Percentiles rank a stretch among this genome's conserved stretches.
Conservation (phyloP, 2,329 filamentous ascomycete genomes). For the Orbilia brochopaga region DNA sequence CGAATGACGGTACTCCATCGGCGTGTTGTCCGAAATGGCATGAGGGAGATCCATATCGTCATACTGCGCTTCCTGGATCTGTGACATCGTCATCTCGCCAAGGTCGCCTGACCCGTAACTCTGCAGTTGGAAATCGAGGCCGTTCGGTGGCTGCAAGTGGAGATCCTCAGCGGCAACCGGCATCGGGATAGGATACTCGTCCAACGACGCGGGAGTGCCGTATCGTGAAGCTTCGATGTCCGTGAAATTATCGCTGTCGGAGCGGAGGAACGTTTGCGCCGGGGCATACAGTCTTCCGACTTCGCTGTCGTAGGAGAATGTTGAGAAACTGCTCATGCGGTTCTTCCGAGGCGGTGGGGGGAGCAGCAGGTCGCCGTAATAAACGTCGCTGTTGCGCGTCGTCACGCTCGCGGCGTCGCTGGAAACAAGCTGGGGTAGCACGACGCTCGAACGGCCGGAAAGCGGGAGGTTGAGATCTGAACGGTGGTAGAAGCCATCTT, state of each 20-base stretch:
- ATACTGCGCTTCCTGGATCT: constrained; percentile 25
- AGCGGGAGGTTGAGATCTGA: constrained; percentile 40
- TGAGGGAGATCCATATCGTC: constrained; percentile 23
- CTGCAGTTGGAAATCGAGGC: neutral
- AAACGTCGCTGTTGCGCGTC: constrained; percentile 25
- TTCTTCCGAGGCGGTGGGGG: constrained; percentile 21
- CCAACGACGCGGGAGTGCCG: constrained; percentile 12
- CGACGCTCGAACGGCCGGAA: constrained; percentile 41
- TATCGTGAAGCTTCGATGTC: constrained; percentile 22
- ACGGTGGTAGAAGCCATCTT: constrained; percentile 39
- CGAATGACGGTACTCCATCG: constrained; percentile 9
- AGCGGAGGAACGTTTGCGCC: constrained; percentile 29
- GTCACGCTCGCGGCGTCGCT: constrained; percentile 32
- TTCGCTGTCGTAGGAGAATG: constrained; percentile 36
- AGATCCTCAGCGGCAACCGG: constrained; percentile 10
- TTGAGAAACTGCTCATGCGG: constrained; percentile 27
- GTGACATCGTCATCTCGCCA: constrained; percentile 26
- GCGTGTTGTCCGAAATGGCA: constrained; percentile 31
- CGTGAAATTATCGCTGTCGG: constrained; percentile 10
- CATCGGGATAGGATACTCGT: constrained; percentile 12
- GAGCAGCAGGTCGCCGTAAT: constrained; percentile 11
- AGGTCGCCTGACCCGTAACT: constrained; percentile 21
- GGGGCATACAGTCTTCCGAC: constrained; percentile 43
- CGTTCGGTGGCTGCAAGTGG: neutral
- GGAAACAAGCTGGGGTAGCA: constrained; percentile 29